phyloP scores from a whole-genome alignment of 2,329 filamentous ascomycete species.

The Bertia moriformis region DNA sequence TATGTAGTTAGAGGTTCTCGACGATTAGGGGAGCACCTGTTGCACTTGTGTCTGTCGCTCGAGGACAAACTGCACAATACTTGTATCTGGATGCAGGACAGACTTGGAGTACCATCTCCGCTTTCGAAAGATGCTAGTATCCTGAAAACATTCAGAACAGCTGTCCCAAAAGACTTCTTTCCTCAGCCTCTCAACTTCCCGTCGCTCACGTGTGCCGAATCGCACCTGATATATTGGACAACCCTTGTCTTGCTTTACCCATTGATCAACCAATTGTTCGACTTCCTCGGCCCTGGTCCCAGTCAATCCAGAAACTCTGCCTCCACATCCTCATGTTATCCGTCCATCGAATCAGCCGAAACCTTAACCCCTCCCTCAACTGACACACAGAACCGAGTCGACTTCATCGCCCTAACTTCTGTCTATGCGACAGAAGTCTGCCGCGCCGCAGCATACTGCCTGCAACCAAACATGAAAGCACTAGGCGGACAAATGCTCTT shows the following conservation, averaged over 20 bases:
- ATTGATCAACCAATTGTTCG: not conserved
- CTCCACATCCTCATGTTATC: not conserved
- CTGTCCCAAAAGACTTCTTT: not conserved
- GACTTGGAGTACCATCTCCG: not conserved
- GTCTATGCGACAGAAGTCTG: not conserved
- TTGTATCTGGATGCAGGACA: not conserved
- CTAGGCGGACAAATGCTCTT: not conserved
- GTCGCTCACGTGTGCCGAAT: not conserved
- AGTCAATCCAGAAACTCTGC: not conserved
- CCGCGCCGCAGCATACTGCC: not conserved
- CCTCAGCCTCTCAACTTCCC: not conserved
- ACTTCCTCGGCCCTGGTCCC: no score
- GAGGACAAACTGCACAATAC: not conserved
- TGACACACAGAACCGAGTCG: not conserved
- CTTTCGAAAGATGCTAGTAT: not conserved
- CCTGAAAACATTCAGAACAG: not conserved
- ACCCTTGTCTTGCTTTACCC: not conserved
- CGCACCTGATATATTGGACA: not conserved
- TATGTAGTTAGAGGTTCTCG: no score
- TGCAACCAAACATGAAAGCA: not conserved
- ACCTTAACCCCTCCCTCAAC: not conserved
- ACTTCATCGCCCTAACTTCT: not conserved
- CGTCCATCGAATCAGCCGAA: not conserved
- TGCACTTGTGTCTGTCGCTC: not conserved
- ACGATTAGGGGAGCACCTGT: no score